phyloP scores from a whole-genome alignment of 768 basidiomycete species.

The Leucocoprinus sp. region DNA sequence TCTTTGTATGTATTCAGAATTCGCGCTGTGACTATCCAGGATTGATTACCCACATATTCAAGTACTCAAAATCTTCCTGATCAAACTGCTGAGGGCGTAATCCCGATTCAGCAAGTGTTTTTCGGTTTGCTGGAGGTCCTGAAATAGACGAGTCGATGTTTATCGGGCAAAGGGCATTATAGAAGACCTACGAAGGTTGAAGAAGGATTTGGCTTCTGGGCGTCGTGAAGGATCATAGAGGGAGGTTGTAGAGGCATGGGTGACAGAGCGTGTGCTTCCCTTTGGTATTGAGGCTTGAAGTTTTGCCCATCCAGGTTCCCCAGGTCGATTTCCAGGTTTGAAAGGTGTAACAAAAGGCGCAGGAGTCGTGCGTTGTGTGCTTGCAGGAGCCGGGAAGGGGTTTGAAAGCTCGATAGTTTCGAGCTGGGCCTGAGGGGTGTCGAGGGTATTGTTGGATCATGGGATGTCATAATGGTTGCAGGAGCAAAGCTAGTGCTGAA shows the following conservation, averaged over 20 bases:
- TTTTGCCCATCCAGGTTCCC: conserved; percentile 27
- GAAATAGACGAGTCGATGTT: not conserved
- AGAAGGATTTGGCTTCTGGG: conserved; percentile 23
- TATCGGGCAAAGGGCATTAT: not conserved
- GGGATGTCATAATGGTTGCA: conserved; percentile 25
- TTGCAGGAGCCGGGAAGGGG: not conserved
- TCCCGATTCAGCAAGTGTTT: conserved; percentile 39
- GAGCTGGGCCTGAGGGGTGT: conserved; percentile 8
- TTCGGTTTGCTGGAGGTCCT: conserved; percentile 24
- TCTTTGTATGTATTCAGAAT: conserved; percentile 23
- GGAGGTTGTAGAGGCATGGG: not conserved
- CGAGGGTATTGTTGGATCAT: conserved; percentile 22
- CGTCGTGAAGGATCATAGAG: not conserved
- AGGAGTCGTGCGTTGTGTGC: conserved; percentile 16
- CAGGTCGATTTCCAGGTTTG: conserved; percentile 43
- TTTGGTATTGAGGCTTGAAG: conserved; percentile 18
- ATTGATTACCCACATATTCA: conserved; percentile 41
- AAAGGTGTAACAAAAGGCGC: conserved; percentile 57
- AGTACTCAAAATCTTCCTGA: conserved; percentile 32
- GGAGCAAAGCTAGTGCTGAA: conserved; percentile 15
- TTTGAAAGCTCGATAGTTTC: conserved; percentile 2
- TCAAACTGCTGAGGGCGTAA: conserved; percentile 41
- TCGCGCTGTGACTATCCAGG: not conserved
- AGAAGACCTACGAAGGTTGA: conserved; percentile 34
- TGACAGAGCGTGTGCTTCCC: not conserved